Conservation (phyloP, 345 rosid species). For the Erucastrum elatum region DNA sequence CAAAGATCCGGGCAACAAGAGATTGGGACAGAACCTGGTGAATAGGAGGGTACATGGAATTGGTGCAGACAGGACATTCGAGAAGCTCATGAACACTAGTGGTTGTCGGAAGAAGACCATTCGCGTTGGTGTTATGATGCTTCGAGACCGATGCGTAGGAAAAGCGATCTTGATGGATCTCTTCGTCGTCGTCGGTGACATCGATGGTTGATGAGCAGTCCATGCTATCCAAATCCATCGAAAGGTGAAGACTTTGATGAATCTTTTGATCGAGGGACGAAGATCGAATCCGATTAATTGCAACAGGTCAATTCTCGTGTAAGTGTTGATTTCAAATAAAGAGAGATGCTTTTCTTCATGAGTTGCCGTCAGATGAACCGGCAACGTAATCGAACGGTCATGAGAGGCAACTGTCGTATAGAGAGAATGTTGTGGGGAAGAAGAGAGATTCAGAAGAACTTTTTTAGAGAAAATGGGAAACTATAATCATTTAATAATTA, state of each 20-base stretch:
- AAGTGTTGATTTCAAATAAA: slow-evolving; percentile 26
- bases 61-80: slow-evolving; percentile 96
- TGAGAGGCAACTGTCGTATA: slow-evolving; percentile 5
- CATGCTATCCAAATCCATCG: slow-evolving; percentile 76
- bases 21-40: slow-evolving; percentile 61
- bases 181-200: slow-evolving; percentile 67
- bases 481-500: slow-evolving; percentile 19
- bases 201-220: slow-evolving; percentile 77
- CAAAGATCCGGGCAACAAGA: slow-evolving; percentile 9
- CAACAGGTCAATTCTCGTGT: slow-evolving; percentile 36
- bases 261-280: too few relatives aligned
- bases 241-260: neutral
- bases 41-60: slow-evolving; percentile 97
- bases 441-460: slow-evolving; percentile 18
- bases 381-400: slow-evolving; percentile 37
- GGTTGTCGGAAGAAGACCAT: slow-evolving; percentile 59
- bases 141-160: slow-evolving; percentile 57
- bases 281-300: slow-evolving; percentile 10
- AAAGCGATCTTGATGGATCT: slow-evolving; percentile 66
- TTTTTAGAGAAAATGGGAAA: neutral
- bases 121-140: slow-evolving; percentile 45
- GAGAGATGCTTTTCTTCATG: slow-evolving; percentile 36
- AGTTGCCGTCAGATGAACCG: slow-evolving; percentile 34
- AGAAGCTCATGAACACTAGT: slow-evolving; percentile 94
- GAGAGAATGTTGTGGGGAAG: slow-evolving; percentile 16